Conservation (phyloP, 352 stramenopile genomes). For the Pythium phragmiticola region DNA sequence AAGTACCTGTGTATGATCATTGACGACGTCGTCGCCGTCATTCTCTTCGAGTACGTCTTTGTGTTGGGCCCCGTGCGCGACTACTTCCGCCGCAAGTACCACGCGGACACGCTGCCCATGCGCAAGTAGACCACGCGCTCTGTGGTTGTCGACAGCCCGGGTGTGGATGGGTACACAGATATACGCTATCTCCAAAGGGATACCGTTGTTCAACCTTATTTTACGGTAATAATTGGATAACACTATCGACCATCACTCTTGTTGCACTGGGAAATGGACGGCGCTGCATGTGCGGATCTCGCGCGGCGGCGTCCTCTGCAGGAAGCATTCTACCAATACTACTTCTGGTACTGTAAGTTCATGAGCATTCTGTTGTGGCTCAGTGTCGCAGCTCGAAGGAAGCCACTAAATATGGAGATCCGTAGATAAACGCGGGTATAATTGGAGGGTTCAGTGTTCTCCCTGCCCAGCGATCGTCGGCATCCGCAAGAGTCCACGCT, state of each 20-base stretch:
- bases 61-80: constrained; percentile 38
- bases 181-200: neutral
- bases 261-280: neutral
- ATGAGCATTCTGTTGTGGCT: too few species aligned
- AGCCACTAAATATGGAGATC: too few species aligned
- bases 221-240: neutral
- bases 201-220: neutral
- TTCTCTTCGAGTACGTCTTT: constrained; percentile 45
- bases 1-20: constrained; percentile 39
- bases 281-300: neutral
- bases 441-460: too few species aligned
- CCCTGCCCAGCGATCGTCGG: neutral
- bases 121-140: constrained; percentile 8
- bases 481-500: neutral
- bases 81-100: constrained; percentile 27
- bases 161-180: constrained; percentile 2
- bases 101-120: constrained; percentile 30
- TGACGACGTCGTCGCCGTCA: constrained; percentile 32
- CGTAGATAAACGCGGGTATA: too few species aligned
- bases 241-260: neutral
- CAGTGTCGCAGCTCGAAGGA: too few species aligned
- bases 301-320: too few species aligned
- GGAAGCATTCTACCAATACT: too few species aligned
- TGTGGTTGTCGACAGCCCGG: too few species aligned
- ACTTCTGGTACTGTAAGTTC: too few species aligned